Percentiles rank a stretch among this genome's conserved stretches.
phyloP scores from a whole-genome alignment of 2,329 filamentous ascomycete species.

The Cladosporium colombiae region DNA sequence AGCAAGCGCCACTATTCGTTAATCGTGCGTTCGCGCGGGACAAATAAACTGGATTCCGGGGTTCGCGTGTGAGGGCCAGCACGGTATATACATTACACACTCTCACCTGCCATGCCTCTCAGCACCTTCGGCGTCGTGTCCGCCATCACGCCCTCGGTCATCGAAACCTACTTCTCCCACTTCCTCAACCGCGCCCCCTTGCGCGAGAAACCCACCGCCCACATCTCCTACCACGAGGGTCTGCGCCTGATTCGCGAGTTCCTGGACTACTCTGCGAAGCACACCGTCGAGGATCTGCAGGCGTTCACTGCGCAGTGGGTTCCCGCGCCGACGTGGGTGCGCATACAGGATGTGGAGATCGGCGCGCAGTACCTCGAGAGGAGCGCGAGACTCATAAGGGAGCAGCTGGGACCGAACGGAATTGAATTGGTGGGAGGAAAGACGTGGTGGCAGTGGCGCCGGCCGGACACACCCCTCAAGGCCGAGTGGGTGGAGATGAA shows the following conservation, averaged over 20 bases:
- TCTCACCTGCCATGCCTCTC: slow-evolving; percentile 55
- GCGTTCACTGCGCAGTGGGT: slow-evolving; percentile 91
- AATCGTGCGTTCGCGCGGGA: slow-evolving; percentile 13
- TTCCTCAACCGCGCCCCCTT: slow-evolving; percentile 78
- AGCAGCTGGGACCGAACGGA: slow-evolving; percentile 76
- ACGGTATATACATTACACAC: not conserved
- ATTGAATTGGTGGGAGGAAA: slow-evolving; percentile 75
- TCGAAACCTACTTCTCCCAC: slow-evolving; percentile 86
- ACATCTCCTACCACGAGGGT: slow-evolving; percentile 93
- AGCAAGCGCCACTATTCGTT: slow-evolving; percentile 10
- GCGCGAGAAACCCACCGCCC: slow-evolving; percentile 78
- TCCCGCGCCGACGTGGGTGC: slow-evolving; percentile 84
- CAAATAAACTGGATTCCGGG: slow-evolving; percentile 8
- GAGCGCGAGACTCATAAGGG: slow-evolving; percentile 67
- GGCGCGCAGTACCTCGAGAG: slow-evolving; percentile 62
- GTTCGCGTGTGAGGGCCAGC: slow-evolving; percentile 9
- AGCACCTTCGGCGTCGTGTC: slow-evolving; percentile 80
- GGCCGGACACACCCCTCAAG: slow-evolving; percentile 64
- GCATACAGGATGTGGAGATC: slow-evolving; percentile 69
- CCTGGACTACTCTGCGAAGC: slow-evolving; percentile 78
- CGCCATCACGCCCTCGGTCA: slow-evolving; percentile 82
- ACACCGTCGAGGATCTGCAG: slow-evolving; percentile 91
- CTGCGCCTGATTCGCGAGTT: slow-evolving; percentile 85
- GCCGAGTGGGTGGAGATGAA: slow-evolving; percentile 98
- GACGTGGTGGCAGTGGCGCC: slow-evolving; percentile 88